These are phyloP conservation scores for Penicillium corylophilum DNA, from an alignment of 2,329 filamentous ascomycete genomes.

Conservation along the genomic window DNA sequence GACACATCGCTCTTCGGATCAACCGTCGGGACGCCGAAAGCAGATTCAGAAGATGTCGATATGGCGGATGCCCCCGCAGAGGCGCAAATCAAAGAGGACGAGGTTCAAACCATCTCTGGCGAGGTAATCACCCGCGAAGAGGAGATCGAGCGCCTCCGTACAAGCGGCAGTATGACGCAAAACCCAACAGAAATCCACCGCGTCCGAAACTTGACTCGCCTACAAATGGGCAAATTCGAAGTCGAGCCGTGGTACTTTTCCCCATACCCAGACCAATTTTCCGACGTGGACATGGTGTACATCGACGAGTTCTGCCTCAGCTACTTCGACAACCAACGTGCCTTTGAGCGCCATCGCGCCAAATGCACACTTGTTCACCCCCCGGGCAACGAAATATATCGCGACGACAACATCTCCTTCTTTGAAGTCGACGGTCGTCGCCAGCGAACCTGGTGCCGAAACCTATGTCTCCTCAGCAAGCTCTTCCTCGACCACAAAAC, in stretches of 20 bases:
- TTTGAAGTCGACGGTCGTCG: conserved; percentile 97
- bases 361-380: conserved; percentile 93
- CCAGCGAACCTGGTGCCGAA: conserved; percentile 98
- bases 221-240: conserved; percentile 90
- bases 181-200: conserved; percentile 96
- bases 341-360: conserved; percentile 78
- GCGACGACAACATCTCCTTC: conserved; percentile 84
- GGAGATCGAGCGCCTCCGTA: conserved; percentile 94
- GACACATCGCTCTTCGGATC: conserved; percentile 35
- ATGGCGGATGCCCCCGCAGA: conserved; percentile 41
- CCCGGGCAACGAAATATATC: conserved; percentile 96
- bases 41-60: conserved; percentile 42
- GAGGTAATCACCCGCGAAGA: conserved; percentile 66
- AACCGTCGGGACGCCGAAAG: conserved; percentile 40
- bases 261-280: conserved; percentile 87
- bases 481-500: conserved; percentile 98
- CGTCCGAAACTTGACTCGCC: conserved; percentile 88
- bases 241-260: conserved; percentile 99
- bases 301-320: conserved; percentile 96
- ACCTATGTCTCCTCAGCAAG: conserved; percentile 92
- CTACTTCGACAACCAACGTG: conserved; percentile 80
- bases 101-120: conserved; percentile 31
- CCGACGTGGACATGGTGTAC: conserved; percentile 84
- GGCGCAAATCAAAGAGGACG: conserved; percentile 39
- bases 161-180: conserved; percentile 96